Percentiles rank a stretch among this genome's conserved stretches.
These are phyloP conservation scores for Aspergillus carlsbadensis DNA, from an alignment of 495 filamentous ascomycete species.

Conservation along the genomic window DNA sequence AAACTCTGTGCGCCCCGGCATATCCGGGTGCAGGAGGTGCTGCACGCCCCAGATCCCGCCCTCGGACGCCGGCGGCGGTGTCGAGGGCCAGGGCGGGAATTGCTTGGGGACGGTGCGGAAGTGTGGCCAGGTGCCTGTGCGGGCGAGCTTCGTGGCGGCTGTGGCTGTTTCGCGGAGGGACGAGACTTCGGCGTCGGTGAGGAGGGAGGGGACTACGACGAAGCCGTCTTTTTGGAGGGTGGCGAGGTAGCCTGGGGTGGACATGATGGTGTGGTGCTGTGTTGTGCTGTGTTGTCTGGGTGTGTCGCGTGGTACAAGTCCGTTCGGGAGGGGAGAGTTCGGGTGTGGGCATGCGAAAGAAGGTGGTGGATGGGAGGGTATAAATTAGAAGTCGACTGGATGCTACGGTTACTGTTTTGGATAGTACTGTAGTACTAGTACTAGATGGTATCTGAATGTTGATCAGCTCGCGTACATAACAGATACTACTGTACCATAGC, in stretches of 20 bases:
- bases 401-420: neutral
- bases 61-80: slow-evolving; percentile 43
- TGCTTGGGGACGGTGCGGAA: slow-evolving; percentile 82
- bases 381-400: neutral
- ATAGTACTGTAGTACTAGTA: neutral
- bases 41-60: slow-evolving; percentile 84
- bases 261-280: neutral
- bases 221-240: slow-evolving; percentile 50
- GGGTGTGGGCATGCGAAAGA: too few relatives aligned
- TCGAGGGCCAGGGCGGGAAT: slow-evolving; percentile 75
- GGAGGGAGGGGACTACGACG: slow-evolving; percentile 46
- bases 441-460: neutral
- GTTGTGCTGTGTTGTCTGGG: neutral
- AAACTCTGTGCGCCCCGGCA: slow-evolving; percentile 56
- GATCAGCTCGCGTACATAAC: too few relatives aligned
- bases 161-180: slow-evolving; percentile 55
- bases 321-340: neutral
- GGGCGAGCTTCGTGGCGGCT: slow-evolving; percentile 54
- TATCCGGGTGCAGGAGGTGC: slow-evolving; percentile 72
- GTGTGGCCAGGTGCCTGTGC: slow-evolving; percentile 67
- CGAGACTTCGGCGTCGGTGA: slow-evolving; percentile 45
- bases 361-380: neutral
- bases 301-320: neutral
- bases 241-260: slow-evolving; percentile 33
- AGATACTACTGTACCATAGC: neutral